phyloP scores from a whole-genome alignment of 208 protist genomes.

The Leishmania tarentolae region DNA sequence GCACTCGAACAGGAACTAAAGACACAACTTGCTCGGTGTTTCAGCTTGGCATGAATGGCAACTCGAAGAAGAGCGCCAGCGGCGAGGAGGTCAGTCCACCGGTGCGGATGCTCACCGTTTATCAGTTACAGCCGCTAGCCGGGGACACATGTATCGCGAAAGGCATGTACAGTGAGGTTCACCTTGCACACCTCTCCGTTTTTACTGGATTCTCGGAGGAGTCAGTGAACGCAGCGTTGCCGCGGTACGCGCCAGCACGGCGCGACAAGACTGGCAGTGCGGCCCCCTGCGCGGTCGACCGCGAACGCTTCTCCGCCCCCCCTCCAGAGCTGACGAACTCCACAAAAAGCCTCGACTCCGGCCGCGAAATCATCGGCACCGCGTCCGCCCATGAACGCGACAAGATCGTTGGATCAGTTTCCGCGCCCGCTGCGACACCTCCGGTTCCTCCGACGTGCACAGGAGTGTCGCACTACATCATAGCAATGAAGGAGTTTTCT shows the following conservation, averaged over 20 bases:
- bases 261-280: background rate
- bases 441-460: background rate
- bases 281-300: background rate
- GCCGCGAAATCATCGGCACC: background rate
- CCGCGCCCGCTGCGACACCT: background rate
- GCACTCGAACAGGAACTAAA: background rate
- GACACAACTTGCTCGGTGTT: background rate
- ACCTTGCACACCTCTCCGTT: slow-evolving; percentile 58
- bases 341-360: background rate
- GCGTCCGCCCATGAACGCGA: too few species aligned
- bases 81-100: background rate
- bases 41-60: background rate
- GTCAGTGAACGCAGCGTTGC: slow-evolving; percentile 9
- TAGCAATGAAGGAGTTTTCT: slow-evolving; percentile 66
- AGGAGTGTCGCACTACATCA: slow-evolving; percentile 41
- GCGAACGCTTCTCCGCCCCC: slow-evolving; percentile 7
- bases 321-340: slow-evolving; percentile 3
- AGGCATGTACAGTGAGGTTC: slow-evolving; percentile 54
- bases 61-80: background rate
- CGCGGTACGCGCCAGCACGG: slow-evolving; percentile 12
- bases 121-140: slow-evolving; percentile 35
- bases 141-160: slow-evolving; percentile 38
- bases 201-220: slow-evolving; percentile 25
- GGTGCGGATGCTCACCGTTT: slow-evolving; percentile 25
- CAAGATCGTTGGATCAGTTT: background rate